Percentiles rank a stretch among this genome's conserved stretches.
Evolutionary conservation across 2,329 filamentous ascomycete genomes (phyloP).

Genomic region (Colletotrichum falcatum): DNA sequence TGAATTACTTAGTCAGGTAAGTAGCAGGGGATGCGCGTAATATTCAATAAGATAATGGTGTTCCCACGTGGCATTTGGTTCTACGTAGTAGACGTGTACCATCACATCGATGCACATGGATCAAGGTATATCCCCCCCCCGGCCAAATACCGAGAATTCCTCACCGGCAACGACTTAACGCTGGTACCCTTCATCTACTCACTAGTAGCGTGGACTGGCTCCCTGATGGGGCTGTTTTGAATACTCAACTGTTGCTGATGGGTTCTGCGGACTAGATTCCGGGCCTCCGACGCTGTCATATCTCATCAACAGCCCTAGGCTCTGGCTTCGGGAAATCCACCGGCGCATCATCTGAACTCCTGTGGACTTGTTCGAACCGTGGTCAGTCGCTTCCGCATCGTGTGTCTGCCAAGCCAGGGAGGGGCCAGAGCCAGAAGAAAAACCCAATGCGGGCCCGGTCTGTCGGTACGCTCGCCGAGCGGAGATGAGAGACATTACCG

Average conservation of each 20-base stretch:
- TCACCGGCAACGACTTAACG: neutral
- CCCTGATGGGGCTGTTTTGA: too few relatives aligned
- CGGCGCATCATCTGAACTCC: too few relatives aligned
- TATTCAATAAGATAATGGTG: neutral
- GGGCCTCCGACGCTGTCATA: conserved; percentile 12
- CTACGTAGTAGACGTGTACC: neutral
- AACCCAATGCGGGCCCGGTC: too few relatives aligned
- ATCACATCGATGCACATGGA: neutral
- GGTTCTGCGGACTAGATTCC: conserved; percentile 2
- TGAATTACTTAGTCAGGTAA: neutral
- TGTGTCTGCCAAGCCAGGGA: too few relatives aligned
- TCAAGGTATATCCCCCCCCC: neutral
- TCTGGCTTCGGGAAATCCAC: too few relatives aligned
- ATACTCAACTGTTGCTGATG: neutral
- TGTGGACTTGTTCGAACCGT: too few relatives aligned
- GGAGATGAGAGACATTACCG: neutral
- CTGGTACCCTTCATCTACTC: neutral
- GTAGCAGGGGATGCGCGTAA: neutral
- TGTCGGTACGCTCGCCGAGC: neutral
- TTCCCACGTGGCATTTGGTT: neutral
- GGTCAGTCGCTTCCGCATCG: too few relatives aligned
- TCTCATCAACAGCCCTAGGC: conserved; percentile 1
- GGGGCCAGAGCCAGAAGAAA: too few relatives aligned
- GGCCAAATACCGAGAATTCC: neutral
- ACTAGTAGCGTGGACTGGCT: too few relatives aligned